Percentiles rank a stretch among this genome's conserved stretches.
Evolutionary conservation across 345 rosid genomes (phyloP).

Genomic region (Geranium rotundifolium): DNA sequence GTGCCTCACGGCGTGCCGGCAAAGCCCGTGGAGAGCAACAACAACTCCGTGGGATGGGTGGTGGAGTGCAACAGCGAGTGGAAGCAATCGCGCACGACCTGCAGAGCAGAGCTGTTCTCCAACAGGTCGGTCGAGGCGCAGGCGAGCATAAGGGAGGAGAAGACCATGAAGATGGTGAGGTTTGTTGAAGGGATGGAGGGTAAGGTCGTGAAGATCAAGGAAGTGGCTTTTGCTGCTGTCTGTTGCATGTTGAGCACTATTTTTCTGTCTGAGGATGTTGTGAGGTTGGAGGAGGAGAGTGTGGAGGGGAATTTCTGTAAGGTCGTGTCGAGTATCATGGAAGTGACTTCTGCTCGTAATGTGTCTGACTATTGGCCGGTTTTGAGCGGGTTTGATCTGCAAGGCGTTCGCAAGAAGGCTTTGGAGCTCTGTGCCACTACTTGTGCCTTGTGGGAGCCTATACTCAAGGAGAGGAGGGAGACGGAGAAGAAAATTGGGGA

Average conservation of each 20-base stretch:
- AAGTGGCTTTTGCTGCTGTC: background rate
- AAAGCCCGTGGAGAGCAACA: conserved; percentile 2
- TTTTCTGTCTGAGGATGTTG: background rate
- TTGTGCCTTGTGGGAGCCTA: conserved; percentile 2
- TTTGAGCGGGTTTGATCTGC: conserved; percentile 11
- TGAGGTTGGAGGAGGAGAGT: background rate
- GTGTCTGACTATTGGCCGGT: conserved; percentile 11
- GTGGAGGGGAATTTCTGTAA: background rate
- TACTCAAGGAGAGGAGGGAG: conserved; percentile 11
- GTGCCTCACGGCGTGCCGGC: conserved; percentile 1
- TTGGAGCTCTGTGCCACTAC: background rate
- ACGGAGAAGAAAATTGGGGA: too few relatives aligned
- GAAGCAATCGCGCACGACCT: conserved; percentile 6
- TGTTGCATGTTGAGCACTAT: background rate
- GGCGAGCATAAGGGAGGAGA: conserved; percentile 5
- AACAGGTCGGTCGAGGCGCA: conserved; percentile 4
- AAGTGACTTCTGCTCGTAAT: conserved; percentile 7
- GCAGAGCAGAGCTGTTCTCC: conserved; percentile 7
- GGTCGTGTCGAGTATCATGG: conserved; percentile 7
- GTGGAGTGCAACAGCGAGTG: conserved; percentile 10
- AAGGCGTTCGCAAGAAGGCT: conserved; percentile 5
- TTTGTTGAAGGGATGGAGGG: conserved; percentile 8
- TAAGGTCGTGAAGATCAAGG: conserved; percentile 1
- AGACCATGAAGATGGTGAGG: conserved; percentile 3
- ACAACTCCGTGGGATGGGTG: conserved; percentile 4